These are phyloP conservation scores for Yarrowia sp. DNA, from an alignment of 805 yeast species.

Conservation along the genomic window DNA sequence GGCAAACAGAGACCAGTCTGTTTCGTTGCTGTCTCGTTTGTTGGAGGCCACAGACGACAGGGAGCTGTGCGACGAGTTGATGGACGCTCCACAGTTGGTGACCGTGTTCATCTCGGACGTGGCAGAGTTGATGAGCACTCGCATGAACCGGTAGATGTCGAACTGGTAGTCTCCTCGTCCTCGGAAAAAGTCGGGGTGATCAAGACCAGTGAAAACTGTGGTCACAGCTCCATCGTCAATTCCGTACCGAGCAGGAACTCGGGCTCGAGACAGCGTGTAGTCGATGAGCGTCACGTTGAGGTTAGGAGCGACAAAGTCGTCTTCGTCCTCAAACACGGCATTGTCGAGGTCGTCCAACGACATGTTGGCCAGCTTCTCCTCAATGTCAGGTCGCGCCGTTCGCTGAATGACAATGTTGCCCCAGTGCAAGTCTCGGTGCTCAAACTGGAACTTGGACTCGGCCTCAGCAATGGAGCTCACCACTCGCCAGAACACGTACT, in stretches of 20 bases:
- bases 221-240: constrained; percentile 44
- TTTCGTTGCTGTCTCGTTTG: constrained; percentile 41
- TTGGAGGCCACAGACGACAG: constrained; percentile 19
- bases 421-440: constrained; percentile 75
- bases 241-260: constrained; percentile 39
- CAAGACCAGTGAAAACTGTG: constrained; percentile 60
- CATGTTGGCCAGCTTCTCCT: constrained; percentile 39
- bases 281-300: constrained; percentile 62
- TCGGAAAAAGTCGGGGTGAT: constrained; percentile 66
- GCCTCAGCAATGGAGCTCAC: constrained; percentile 59
- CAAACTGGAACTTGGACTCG: constrained; percentile 62
- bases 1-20: constrained; percentile 58
- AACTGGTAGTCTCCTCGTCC: constrained; percentile 68
- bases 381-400: neutral
- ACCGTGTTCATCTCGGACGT: constrained; percentile 5
- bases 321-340: constrained; percentile 40
- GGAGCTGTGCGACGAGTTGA: constrained; percentile 29
- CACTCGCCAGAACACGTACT: constrained; percentile 61
- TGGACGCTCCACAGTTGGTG: constrained; percentile 15
- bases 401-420: constrained; percentile 61
- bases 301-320: constrained; percentile 38
- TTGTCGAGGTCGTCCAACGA: constrained; percentile 39
- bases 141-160: constrained; percentile 67
- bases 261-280: constrained; percentile 62
- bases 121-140: constrained; percentile 46